Percentiles rank a stretch among this genome's conserved stretches.
These are phyloP conservation scores for Cladosporium sp. DNA, from an alignment of 2,329 filamentous ascomycete genomes.

Conservation along the genomic window DNA sequence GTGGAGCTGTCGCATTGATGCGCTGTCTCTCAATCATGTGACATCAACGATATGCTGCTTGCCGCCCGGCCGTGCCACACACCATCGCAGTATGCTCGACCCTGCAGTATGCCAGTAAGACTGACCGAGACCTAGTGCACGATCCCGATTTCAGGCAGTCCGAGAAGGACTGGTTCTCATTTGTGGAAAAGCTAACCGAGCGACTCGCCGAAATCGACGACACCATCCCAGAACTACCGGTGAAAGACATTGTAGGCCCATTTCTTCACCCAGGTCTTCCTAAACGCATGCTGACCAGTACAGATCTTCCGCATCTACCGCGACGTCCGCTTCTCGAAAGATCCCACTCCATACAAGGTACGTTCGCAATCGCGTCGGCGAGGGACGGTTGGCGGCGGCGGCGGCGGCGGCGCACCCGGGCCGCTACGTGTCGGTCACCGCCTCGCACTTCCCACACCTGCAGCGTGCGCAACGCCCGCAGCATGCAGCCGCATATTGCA, in stretches of 20 bases:
- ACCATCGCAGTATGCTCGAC: background rate
- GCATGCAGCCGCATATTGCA: slow-evolving; percentile 8
- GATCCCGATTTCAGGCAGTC: slow-evolving; percentile 73
- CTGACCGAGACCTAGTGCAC: slow-evolving; percentile 50
- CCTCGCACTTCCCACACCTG: slow-evolving; percentile 9
- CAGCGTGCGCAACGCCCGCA: slow-evolving; percentile 1
- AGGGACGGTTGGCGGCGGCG: background rate
- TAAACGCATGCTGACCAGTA: background rate
- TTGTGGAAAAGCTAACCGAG: slow-evolving; percentile 65
- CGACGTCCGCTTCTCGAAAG: slow-evolving; percentile 76
- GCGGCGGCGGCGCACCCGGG: background rate
- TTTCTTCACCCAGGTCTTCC: background rate
- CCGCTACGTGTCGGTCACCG: slow-evolving; percentile 9
- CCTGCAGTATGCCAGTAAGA: background rate
- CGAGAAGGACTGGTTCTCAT: slow-evolving; percentile 74
- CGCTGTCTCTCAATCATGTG: background rate
- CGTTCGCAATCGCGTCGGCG: background rate
- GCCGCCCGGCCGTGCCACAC: background rate
- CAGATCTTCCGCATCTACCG: slow-evolving; percentile 79
- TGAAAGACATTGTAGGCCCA: slow-evolving; percentile 64
- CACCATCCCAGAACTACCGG: slow-evolving; percentile 77
- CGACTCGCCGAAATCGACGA: slow-evolving; percentile 67
- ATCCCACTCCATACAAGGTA: slow-evolving; percentile 81
- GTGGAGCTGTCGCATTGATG: too few species aligned
- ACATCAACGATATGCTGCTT: background rate